These are phyloP conservation scores for Leishmania braziliensis DNA, from an alignment of 208 protist genomes.

Conservation along the genomic window DNA sequence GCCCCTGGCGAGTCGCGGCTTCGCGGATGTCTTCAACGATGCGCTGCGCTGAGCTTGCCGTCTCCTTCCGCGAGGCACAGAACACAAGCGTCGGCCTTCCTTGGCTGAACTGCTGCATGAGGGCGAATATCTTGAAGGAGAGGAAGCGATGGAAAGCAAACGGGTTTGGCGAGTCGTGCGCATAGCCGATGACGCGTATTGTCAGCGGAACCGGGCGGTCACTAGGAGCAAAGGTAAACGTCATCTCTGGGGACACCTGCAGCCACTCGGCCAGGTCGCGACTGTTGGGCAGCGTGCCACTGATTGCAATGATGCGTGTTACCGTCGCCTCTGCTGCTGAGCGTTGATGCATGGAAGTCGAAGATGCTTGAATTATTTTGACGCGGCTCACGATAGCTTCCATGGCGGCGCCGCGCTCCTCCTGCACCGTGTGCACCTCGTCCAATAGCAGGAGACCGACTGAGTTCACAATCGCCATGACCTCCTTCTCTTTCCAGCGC, in stretches of 20 bases:
- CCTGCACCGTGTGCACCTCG: slow-evolving; percentile 93
- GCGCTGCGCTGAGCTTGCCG: slow-evolving; percentile 63
- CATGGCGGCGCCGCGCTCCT: slow-evolving; percentile 89
- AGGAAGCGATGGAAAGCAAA: slow-evolving; percentile 93
- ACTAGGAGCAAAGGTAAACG: slow-evolving; percentile 64
- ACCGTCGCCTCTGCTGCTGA: background rate
- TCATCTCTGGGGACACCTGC: slow-evolving; percentile 41
- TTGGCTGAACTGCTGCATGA: slow-evolving; percentile 78
- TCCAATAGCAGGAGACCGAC: slow-evolving; percentile 90
- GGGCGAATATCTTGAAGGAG: slow-evolving; percentile 82
- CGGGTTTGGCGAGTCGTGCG: slow-evolving; percentile 68
- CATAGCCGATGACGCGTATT: slow-evolving; percentile 71
- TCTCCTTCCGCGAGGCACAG: slow-evolving; percentile 84
- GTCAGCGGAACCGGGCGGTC: slow-evolving; percentile 87
- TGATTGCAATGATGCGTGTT: slow-evolving; percentile 88
- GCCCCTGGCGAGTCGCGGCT: slow-evolving; percentile 38
- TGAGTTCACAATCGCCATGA: slow-evolving; percentile 69
- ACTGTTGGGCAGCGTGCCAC: slow-evolving; percentile 94
- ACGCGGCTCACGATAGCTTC: slow-evolving; percentile 94
- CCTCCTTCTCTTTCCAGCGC: slow-evolving; percentile 81
- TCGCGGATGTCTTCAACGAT: slow-evolving; percentile 61
- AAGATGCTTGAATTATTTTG: slow-evolving; percentile 60
- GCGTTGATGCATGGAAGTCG: background rate
- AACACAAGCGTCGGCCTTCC: slow-evolving; percentile 90
- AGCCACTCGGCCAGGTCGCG: slow-evolving; percentile 92